Percentiles rank a stretch among this genome's conserved stretches.
Evolutionary conservation across 2,329 filamentous ascomycete genomes (phyloP).

Genomic region (Aspergillus versicolor): DNA sequence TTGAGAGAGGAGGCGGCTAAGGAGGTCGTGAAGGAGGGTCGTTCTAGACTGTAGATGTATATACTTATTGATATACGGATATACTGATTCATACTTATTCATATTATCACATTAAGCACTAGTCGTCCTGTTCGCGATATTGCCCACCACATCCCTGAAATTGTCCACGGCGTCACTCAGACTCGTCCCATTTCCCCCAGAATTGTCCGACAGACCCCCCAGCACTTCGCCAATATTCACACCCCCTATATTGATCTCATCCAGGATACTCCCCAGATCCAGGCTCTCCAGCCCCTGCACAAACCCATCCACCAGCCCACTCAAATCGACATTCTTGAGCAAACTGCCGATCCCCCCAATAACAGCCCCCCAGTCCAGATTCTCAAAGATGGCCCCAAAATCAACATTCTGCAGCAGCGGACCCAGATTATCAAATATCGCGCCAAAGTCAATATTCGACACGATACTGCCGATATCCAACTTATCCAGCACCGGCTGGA

Average conservation of each 20-base stretch:
- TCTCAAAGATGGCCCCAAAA: neutral
- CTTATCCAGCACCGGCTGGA: neutral
- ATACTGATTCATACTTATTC: no score
- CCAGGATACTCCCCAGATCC: neutral
- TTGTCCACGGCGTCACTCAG: neutral
- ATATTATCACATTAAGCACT: no score
- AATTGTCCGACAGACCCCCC: neutral
- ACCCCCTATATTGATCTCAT: neutral
- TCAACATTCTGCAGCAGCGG: conserved; percentile 1
- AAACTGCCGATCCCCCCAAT: neutral
- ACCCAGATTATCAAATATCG: neutral
- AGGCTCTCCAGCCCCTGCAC: neutral
- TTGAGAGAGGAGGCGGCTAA: conserved; percentile 45
- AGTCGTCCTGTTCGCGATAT: neutral
- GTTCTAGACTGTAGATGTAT: no score
- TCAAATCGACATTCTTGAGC: neutral
- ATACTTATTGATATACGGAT: no score
- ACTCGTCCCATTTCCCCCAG: neutral
- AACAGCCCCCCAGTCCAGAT: neutral
- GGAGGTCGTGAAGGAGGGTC: no score
- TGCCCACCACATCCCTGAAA: neutral
- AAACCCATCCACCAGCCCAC: neutral
- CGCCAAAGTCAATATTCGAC: neutral
- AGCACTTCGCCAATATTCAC: conserved; percentile 2
- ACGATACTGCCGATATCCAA: neutral